Percentiles rank a stretch among this genome's conserved stretches.
Evolutionary conservation across 148 eudicot genomes (phyloP).

Genomic region (Silene conica): DNA sequence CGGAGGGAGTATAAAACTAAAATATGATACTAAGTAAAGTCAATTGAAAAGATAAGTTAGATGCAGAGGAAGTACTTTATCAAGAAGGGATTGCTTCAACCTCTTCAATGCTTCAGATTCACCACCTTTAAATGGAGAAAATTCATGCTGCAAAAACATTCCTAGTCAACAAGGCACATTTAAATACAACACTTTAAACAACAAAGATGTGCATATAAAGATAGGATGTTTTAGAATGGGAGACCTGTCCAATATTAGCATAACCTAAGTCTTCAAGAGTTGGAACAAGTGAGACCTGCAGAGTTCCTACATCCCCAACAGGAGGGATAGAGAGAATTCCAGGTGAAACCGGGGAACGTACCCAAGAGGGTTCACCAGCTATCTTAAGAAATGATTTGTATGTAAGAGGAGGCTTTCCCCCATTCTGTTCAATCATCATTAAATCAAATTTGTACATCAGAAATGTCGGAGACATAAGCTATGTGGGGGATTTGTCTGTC

Average conservation of each 20-base stretch:
- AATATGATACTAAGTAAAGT: too few relatives aligned
- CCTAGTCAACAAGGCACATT: background rate
- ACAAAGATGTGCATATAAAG: background rate
- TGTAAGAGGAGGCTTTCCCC: constrained; percentile 73
- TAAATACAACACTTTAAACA: background rate
- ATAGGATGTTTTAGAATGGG: background rate
- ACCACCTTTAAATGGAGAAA: constrained; percentile 80
- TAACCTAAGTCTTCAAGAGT: constrained; percentile 73
- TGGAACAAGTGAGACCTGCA: constrained; percentile 54
- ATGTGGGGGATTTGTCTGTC: background rate
- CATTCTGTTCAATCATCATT: constrained; percentile 44
- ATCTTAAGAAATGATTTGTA: constrained; percentile 75
- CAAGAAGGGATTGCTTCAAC: constrained; percentile 45
- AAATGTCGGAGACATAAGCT: background rate
- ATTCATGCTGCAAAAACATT: constrained; percentile 47
- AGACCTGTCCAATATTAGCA: constrained; percentile 50
- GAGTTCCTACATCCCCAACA: constrained; percentile 45
- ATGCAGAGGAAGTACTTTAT: constrained; percentile 42
- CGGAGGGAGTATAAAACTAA: too few relatives aligned
- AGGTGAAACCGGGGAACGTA: constrained; percentile 43
- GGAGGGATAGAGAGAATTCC: constrained; percentile 51
- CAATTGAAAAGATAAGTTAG: background rate
- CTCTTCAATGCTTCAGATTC: constrained; percentile 84
- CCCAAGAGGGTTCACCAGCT: constrained; percentile 76
- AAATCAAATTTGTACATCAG: background rate